phyloP scores from a whole-genome alignment of 2,329 filamentous ascomycete species.

The Botrytis hyacinthi region DNA sequence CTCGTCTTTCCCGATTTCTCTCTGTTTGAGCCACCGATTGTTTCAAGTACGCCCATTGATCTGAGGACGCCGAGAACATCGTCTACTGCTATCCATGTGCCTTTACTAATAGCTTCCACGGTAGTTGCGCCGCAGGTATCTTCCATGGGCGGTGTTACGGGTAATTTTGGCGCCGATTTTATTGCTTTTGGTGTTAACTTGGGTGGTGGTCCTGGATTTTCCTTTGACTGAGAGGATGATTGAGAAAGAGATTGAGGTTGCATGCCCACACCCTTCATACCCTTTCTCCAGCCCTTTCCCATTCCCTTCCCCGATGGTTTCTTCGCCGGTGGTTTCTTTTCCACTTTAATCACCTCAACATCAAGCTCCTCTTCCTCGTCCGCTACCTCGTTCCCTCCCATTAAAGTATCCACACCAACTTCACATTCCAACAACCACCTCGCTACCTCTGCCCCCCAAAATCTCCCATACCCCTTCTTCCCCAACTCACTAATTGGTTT shows the following conservation, averaged over 20 bases:
- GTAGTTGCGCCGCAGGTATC: not conserved
- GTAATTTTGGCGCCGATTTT: not conserved
- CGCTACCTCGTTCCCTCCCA: slow-evolving; percentile 41
- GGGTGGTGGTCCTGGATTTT: not conserved
- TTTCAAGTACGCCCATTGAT: slow-evolving; percentile 72
- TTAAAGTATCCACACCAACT: slow-evolving; percentile 31
- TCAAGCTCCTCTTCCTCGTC: slow-evolving; percentile 32
- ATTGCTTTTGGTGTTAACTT: not conserved
- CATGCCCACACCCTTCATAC: slow-evolving; percentile 20
- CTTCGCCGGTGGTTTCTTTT: not conserved
- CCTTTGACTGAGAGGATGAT: not conserved
- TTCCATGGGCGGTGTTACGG: not conserved
- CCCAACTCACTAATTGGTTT: slow-evolving; percentile 88
- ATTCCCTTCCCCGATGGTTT: slow-evolving; percentile 16
- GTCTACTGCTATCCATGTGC: slow-evolving; percentile 80
- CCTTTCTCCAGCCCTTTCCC: slow-evolving; percentile 21
- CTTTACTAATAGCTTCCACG: slow-evolving; percentile 68
- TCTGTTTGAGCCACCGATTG: slow-evolving; percentile 45
- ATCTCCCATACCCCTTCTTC: slow-evolving; percentile 75
- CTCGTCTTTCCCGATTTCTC: slow-evolving; percentile 42
- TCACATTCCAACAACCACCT: slow-evolving; percentile 55
- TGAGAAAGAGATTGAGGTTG: slow-evolving; percentile 7
- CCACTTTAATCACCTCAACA: slow-evolving; percentile 49
- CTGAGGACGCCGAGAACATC: slow-evolving; percentile 77
- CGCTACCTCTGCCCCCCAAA: slow-evolving; percentile 82